Evolutionary conservation across 2,329 filamentous ascomycete species (phyloP).

Genomic region (Hypoxylon sp.): DNA sequence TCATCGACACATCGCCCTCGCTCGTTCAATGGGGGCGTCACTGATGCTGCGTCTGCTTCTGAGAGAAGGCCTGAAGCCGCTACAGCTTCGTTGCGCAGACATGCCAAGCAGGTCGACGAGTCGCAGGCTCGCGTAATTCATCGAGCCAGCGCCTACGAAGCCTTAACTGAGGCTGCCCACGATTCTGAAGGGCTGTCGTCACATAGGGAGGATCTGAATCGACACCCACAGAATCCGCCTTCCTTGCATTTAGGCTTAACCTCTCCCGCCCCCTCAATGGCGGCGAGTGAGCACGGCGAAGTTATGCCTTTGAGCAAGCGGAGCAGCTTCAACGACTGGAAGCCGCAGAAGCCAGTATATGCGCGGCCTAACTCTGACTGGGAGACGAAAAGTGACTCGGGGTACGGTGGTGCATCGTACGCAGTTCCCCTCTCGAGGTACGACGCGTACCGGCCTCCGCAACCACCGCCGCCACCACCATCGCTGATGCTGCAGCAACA

Average conservation of each 20-base stretch:
- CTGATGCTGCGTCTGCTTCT: background rate
- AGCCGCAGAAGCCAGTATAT: conserved; percentile 19
- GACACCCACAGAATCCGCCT: background rate
- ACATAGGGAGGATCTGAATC: background rate
- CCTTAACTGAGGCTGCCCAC: background rate
- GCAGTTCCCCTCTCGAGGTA: conserved; percentile 18
- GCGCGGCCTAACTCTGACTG: background rate
- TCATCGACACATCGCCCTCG: background rate
- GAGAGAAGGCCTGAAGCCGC: background rate
- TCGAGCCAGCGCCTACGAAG: conserved; percentile 25
- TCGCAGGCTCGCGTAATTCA: background rate
- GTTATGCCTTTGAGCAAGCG: background rate
- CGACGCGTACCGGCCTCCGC: conserved; percentile 30
- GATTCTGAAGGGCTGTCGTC: background rate
- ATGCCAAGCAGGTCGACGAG: background rate
- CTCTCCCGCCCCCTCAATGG: background rate
- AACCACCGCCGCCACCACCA: background rate
- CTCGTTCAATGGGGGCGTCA: conserved; percentile 1
- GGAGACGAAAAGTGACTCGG: background rate
- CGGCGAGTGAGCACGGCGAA: background rate
- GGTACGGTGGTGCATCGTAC: background rate
- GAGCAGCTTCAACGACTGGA: conserved; percentile 9
- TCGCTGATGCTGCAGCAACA: background rate
- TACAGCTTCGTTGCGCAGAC: background rate
- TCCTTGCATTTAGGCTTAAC: conserved; percentile 9